phyloP scores from a whole-genome alignment of 2,329 filamentous ascomycete genomes.

The Colletotrichum abscissum region DNA sequence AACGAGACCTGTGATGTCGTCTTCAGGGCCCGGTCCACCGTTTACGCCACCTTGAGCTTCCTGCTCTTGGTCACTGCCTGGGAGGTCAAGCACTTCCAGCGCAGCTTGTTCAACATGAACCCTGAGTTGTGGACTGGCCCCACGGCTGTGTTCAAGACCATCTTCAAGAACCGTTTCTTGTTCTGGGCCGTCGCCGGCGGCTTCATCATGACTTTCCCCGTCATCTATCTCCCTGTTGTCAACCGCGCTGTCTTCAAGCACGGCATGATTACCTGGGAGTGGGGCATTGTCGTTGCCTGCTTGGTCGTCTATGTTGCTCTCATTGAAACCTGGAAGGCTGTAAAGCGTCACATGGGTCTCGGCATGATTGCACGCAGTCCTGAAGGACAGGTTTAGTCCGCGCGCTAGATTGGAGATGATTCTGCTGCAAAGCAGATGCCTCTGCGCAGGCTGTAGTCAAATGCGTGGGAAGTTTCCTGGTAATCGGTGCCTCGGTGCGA shows the following conservation, averaged over 20 bases:
- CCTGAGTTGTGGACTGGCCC: slow-evolving; percentile 60
- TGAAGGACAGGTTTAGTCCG: slow-evolving; percentile 5
- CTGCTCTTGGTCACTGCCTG: slow-evolving; percentile 76
- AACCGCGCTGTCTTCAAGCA: slow-evolving; percentile 78
- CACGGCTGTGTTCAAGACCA: slow-evolving; percentile 66
- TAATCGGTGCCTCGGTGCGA: slow-evolving; percentile 8
- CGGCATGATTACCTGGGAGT: slow-evolving; percentile 76
- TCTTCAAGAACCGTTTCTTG: slow-evolving; percentile 76
- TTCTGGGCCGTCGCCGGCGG: slow-evolving; percentile 73
- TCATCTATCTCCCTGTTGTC: slow-evolving; percentile 75
- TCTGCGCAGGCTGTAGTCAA: neutral
- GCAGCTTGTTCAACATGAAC: slow-evolving; percentile 76
- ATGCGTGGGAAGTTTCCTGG: neutral
- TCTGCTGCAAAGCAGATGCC: neutral
- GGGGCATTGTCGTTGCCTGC: slow-evolving; percentile 73
- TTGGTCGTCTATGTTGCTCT: slow-evolving; percentile 70
- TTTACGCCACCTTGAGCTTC: slow-evolving; percentile 77
- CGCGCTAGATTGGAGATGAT: neutral
- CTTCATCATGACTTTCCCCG: slow-evolving; percentile 69
- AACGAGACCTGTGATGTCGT: slow-evolving; percentile 63
- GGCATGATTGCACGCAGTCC: slow-evolving; percentile 40
- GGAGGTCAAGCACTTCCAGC: slow-evolving; percentile 79
- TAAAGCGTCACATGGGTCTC: slow-evolving; percentile 63
- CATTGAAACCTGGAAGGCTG: slow-evolving; percentile 77
- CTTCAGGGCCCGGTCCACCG: slow-evolving; percentile 74